These are phyloP conservation scores for Eucalyptus grandis DNA, from an alignment of 345 rosid genomes.

Conservation along the genomic window DNA sequence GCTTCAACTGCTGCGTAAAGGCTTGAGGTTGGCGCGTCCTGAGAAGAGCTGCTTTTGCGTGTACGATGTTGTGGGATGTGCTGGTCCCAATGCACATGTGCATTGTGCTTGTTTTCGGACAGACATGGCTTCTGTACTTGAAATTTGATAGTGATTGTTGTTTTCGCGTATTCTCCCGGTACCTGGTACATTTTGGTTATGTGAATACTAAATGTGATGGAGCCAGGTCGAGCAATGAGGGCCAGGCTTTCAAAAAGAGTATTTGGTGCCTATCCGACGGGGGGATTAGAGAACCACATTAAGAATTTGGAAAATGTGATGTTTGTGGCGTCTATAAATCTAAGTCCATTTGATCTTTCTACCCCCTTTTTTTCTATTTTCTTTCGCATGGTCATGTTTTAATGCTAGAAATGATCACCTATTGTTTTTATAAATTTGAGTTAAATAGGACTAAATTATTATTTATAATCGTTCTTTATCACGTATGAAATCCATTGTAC, in stretches of 20 bases:
- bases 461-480: not conserved
- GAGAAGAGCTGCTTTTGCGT: not conserved
- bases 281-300: not conserved
- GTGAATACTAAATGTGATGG: not conserved
- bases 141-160: not conserved
- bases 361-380: not conserved
- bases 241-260: not conserved
- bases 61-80: not conserved
- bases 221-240: not conserved
- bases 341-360: not conserved
- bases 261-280: not conserved
- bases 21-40: not conserved
- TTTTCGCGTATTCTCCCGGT: not conserved
- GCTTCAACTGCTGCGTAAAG: constrained; percentile 4
- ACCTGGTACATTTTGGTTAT: not conserved
- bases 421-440: not conserved
- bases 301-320: not conserved
- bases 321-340: not conserved
- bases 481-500: not conserved
- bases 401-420: not conserved
- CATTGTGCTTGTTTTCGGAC: not conserved
- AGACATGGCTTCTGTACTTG: not conserved
- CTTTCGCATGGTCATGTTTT: not conserved
- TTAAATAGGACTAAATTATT: not conserved
- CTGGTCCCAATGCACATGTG: not conserved